Evolutionary conservation across 2,329 filamentous ascomycete species (phyloP).

Genomic region (Aspergillus alliaceus): DNA sequence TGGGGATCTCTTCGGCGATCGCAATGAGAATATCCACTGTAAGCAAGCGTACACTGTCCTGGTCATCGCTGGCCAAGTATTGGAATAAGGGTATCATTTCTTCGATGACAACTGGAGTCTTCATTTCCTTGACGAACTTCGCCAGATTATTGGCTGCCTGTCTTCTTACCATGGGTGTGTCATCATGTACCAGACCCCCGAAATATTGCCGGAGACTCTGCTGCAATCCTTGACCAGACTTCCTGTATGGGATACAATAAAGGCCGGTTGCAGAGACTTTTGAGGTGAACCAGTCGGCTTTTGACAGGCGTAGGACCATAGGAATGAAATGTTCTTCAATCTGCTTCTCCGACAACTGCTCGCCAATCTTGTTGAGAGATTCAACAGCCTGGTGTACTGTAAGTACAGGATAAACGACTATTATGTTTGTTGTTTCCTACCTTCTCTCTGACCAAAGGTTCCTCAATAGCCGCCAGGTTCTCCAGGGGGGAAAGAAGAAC

Average conservation of each 20-base stretch:
- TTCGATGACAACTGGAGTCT: constrained; percentile 84
- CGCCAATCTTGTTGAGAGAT: constrained; percentile 98
- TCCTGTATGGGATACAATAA: constrained; percentile 89
- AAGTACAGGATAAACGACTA: constrained; percentile 8
- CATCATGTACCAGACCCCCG: constrained; percentile 89
- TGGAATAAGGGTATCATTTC: constrained; percentile 99
- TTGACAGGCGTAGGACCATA: constrained; percentile 90
- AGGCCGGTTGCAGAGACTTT: constrained; percentile 97
- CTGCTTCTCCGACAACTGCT: constrained; percentile 84
- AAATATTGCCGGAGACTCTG: constrained; percentile 92
- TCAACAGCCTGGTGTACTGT: constrained; percentile 74
- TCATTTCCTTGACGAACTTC: constrained; percentile 98
- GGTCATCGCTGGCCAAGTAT: constrained; percentile 92
- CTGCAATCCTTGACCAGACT: constrained; percentile 83
- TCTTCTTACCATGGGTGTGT: constrained; percentile 97
- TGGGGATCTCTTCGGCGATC: constrained; percentile 94
- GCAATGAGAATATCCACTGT: constrained; percentile 96
- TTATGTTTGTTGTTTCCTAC: constrained; percentile 49
- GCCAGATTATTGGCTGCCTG: constrained; percentile 94
- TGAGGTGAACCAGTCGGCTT: constrained; percentile 99
- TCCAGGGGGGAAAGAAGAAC: constrained; percentile 95
- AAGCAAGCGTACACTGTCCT: constrained; percentile 93
- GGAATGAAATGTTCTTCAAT: constrained; percentile 98
- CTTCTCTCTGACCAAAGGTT: constrained; percentile 97
- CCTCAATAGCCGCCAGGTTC: constrained; percentile 97